Conservation (phyloP, 305 asterid species). For the Rubia tinctorum region DNA sequence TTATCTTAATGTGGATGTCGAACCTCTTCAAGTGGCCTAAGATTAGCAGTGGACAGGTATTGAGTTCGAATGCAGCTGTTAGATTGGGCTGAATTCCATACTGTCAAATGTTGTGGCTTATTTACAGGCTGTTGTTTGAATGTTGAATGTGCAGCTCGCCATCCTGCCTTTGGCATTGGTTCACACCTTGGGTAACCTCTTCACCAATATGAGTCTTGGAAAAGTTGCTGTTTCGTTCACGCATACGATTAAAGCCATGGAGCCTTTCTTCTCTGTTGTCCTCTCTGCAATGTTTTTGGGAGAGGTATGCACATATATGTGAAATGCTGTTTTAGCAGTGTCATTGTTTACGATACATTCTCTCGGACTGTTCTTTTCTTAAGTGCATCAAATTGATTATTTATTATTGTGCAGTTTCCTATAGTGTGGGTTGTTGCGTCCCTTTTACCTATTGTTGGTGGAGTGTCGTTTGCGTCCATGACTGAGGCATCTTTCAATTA, state of each 20-base stretch:
- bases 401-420: slow-evolving; percentile 47
- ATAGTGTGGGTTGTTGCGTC: slow-evolving; percentile 79
- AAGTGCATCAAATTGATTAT: background rate
- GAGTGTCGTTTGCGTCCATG: slow-evolving; percentile 87
- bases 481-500: slow-evolving; percentile 92
- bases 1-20: slow-evolving; percentile 65
- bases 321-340: background rate
- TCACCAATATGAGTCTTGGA: slow-evolving; percentile 96
- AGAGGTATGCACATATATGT: slow-evolving; percentile 49
- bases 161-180: slow-evolving; percentile 80
- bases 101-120: background rate
- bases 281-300: slow-evolving; percentile 96
- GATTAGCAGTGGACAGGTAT: slow-evolving; percentile 88
- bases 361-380: background rate
- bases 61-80: slow-evolving; percentile 7
- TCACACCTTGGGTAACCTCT: slow-evolving; percentile 85
- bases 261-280: slow-evolving; percentile 96
- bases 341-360: background rate
- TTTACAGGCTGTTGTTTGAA: slow-evolving; percentile 7
- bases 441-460: slow-evolving; percentile 89
- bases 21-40: slow-evolving; percentile 87
- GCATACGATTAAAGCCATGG: slow-evolving; percentile 94
- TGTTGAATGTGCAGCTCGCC: slow-evolving; percentile 55
- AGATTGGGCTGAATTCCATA: background rate
- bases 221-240: slow-evolving; percentile 90